Evolutionary conservation across 306 rosid species (phyloP).

Genomic region (Inga oerstediana): DNA sequence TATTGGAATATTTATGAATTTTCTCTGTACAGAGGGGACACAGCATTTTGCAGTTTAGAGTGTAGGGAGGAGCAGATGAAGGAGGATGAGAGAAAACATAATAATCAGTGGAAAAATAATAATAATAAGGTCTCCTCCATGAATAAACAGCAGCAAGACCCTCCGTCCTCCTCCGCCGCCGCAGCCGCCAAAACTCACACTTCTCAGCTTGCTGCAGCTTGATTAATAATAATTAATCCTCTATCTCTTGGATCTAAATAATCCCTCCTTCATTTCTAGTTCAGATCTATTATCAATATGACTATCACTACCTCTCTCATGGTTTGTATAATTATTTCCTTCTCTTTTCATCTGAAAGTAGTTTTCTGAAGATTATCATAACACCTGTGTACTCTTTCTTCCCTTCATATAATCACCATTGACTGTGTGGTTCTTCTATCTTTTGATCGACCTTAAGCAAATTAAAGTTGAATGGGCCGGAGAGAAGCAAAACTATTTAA

Average conservation of each 20-base stretch:
- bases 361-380: background rate
- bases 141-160: constrained; percentile 25
- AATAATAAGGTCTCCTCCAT: constrained; percentile 9
- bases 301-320: background rate
- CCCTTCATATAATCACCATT: background rate
- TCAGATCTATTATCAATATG: background rate
- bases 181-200: constrained; percentile 33
- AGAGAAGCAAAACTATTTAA: background rate
- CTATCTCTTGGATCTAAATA: background rate
- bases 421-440: background rate
- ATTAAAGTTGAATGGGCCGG: background rate
- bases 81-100: constrained; percentile 50
- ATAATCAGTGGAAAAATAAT: constrained; percentile 41
- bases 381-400: background rate
- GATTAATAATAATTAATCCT: background rate
- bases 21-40: constrained; percentile 65
- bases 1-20: background rate
- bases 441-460: background rate
- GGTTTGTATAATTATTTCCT: background rate
- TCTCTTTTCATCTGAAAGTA: background rate
- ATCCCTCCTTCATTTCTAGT: background rate
- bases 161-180: constrained; percentile 39
- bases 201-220: constrained; percentile 43
- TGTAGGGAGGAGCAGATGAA: constrained; percentile 83
- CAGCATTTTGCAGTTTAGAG: constrained; percentile 90